Evolutionary conservation across 257 asterid species (phyloP).

Genomic region (Solanum sejunctum): DNA sequence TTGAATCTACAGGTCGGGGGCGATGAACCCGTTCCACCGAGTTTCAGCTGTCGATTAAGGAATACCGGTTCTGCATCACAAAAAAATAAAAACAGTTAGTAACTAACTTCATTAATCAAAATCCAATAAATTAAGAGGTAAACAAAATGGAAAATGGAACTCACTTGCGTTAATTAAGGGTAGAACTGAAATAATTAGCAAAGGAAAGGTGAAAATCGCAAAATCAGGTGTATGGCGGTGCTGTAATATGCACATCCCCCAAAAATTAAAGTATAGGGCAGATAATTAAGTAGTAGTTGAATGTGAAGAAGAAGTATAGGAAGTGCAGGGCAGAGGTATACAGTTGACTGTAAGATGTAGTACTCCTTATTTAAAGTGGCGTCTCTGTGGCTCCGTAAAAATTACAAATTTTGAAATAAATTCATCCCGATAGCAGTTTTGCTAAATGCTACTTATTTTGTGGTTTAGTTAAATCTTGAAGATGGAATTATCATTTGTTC

Average conservation of each 20-base stretch:
- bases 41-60: background rate
- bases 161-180: background rate
- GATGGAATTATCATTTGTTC: too few relatives aligned
- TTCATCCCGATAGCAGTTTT: too few relatives aligned
- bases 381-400: too few relatives aligned
- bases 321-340: background rate
- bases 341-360: too few relatives aligned
- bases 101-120: background rate
- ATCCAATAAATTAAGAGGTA: background rate
- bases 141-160: background rate
- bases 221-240: background rate
- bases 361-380: too few relatives aligned
- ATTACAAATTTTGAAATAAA: too few relatives aligned
- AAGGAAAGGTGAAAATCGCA: background rate
- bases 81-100: background rate
- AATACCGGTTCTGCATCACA: background rate
- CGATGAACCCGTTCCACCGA: background rate
- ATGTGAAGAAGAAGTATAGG: background rate
- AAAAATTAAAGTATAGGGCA: background rate
- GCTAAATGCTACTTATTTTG: too few relatives aligned
- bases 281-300: background rate
- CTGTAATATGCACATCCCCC: background rate
- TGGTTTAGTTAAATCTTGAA: too few relatives aligned
- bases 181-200: background rate
- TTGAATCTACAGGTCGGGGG: conserved; percentile 2